Base-by-base conservation (phyloP, 148 eudicot genomes). In the Chenopodium formosanum region DNA sequence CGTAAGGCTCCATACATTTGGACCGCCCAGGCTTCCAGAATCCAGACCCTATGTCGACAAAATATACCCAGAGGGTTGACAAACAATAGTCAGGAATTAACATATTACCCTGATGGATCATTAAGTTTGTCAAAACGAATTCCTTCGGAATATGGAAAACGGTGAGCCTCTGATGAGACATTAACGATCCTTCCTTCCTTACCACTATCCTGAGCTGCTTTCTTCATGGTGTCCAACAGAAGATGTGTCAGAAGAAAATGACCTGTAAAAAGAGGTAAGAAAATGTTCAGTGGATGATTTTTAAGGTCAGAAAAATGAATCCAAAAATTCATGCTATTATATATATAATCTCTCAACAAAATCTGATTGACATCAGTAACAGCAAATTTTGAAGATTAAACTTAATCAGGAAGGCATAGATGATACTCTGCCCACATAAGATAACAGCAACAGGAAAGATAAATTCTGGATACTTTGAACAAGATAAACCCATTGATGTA, bases 201-300 rank as follows among this genome's bases (percentile, higher is more conserved):
- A 72, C 89, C 85, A 44, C 87, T 90, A 80, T 84, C 83, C 70
- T 69, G 73, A 2, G 93, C 89, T 60, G 92, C 90, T 70, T 84
- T 90, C 82, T 91, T 93, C 96, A 93, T 95, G 77, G 81, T 90
- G 71, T 92, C 93, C 82, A 93, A 79, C 76, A 93, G 85, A 81
- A 95, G 86, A 82, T 89, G 78, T 52, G 97, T 89, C 79, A 93
- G 80, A 40, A 95, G 94, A 90, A 95, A 95, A 88, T 95, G 98
- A 76, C 98, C 98, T 92, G 86, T 85, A 87, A 76, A 46, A 65
- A 37, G 70, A 73, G 7, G 73, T 46, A 73, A 76, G 22, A 79
- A 23, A 80, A 62, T 40, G 34, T 84, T 46, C 31, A 64, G 62
- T 19, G n/a, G 17, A 66, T 8, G 29, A 1, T 29, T 65, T 48